These are phyloP conservation scores for Backusella parvicylindrica DNA, from an alignment of 192 early-diverging fungal genomes.

Conservation along the genomic window DNA sequence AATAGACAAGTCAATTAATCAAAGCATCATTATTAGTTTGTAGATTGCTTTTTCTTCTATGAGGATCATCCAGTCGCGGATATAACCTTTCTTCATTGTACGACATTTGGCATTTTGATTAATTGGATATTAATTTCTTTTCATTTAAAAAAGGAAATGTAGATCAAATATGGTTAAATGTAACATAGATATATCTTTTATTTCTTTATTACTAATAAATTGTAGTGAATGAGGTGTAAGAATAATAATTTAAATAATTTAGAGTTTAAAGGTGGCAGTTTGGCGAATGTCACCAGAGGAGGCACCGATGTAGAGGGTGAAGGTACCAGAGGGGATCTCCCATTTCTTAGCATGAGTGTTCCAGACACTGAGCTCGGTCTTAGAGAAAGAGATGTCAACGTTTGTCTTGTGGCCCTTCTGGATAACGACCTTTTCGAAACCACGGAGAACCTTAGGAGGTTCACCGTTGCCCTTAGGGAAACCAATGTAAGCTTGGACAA, in stretches of 20 bases:
- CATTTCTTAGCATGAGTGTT: constrained; percentile 32
- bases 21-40: too few relatives aligned
- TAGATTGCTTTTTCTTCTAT: too few relatives aligned
- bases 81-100: neutral
- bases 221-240: neutral
- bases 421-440: constrained; percentile 29
- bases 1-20: too few relatives aligned
- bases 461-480: constrained; percentile 41
- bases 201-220: neutral
- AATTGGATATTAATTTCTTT: too few relatives aligned
- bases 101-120: too few relatives aligned
- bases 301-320: constrained; percentile 50
- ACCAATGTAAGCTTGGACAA: constrained; percentile 38
- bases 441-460: constrained; percentile 36
- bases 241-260: constrained; percentile 2
- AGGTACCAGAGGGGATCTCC: constrained; percentile 45
- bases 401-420: neutral
- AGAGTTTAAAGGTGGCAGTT: constrained; percentile 11
- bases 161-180: neutral
- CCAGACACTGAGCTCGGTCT: constrained; percentile 51
- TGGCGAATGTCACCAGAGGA: constrained; percentile 44
- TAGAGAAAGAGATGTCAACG: constrained; percentile 38
- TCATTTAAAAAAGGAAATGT: neutral
- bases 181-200: neutral
- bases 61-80: too few relatives aligned